Percentiles rank a stretch among this genome's conserved stretches.
phyloP scores from a whole-genome alignment of 2,329 filamentous ascomycete species.

The Blastomyces parvus region DNA sequence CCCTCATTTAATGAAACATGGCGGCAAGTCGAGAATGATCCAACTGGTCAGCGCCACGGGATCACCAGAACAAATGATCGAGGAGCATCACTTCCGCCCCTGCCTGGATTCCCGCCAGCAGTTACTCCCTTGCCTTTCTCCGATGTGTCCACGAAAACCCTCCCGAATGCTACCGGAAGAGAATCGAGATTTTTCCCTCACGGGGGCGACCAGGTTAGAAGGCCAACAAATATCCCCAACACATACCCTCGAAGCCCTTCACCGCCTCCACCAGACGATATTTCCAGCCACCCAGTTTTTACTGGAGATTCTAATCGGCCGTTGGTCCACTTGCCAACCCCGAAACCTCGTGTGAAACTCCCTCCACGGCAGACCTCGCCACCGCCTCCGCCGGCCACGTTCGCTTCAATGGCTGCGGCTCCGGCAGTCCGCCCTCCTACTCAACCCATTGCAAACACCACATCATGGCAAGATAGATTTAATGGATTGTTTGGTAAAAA shows the following conservation, averaged over 20 bases:
- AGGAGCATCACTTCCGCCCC: conserved; percentile 22
- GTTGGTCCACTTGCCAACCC: conserved; percentile 48
- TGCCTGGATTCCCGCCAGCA: conserved; percentile 30
- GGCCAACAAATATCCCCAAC: conserved; percentile 23
- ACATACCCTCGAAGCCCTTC: conserved; percentile 35
- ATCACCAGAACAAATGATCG: conserved; percentile 28
- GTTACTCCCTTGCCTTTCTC: conserved; percentile 29
- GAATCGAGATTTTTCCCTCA: conserved; percentile 43
- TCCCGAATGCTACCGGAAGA: conserved; percentile 29
- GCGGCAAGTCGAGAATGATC: conserved; percentile 37
- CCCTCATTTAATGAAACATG: conserved; percentile 38
- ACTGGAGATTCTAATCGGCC: conserved; percentile 43
- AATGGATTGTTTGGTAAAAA: conserved; percentile 67
- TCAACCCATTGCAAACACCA: conserved; percentile 38
- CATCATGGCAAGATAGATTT: conserved; percentile 71
- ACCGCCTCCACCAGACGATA: conserved; percentile 50
- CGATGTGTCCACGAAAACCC: conserved; percentile 27
- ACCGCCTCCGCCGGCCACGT: conserved; percentile 36
- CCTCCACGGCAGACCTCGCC: conserved; percentile 48
- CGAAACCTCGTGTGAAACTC: conserved; percentile 68
- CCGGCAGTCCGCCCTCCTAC: conserved; percentile 31
- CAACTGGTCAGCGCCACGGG: conserved; percentile 31
- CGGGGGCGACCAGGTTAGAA: conserved; percentile 29
- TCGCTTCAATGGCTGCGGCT: conserved; percentile 37
- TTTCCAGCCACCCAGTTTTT: conserved; percentile 48